Evolutionary conservation across 2,329 filamentous ascomycete species (phyloP).

Genomic region (Metarhizium anisopliae): DNA sequence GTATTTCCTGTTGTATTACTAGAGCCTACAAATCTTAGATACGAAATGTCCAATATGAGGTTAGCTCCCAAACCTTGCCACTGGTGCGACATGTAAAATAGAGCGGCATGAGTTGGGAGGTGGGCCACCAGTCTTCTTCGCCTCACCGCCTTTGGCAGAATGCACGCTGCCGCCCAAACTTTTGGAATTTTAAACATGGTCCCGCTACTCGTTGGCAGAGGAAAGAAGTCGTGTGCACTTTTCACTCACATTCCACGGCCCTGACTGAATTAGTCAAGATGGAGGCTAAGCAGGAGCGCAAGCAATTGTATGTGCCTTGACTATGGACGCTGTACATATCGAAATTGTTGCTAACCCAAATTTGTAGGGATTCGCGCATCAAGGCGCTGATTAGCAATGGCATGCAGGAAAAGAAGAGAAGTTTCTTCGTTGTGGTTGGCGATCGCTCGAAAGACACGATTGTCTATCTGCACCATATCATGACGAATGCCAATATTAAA

Average conservation of each 20-base stretch:
- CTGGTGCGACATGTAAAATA: not conserved
- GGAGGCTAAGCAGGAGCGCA: constrained; percentile 45
- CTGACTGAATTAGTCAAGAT: constrained; percentile 9
- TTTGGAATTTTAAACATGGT: constrained; percentile 23
- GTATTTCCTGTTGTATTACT: not conserved
- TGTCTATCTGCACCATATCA: constrained; percentile 85
- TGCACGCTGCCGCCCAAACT: constrained; percentile 24
- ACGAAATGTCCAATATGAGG: not conserved
- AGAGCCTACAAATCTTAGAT: not conserved
- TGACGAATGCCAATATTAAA: constrained; percentile 82
- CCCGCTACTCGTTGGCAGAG: not conserved
- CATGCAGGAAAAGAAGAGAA: constrained; percentile 90
- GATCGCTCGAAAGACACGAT: constrained; percentile 92
- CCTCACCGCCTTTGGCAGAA: constrained; percentile 31
- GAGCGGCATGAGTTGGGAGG: not conserved
- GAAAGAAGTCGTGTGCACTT: not conserved
- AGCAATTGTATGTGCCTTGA: constrained; percentile 36
- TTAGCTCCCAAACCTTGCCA: not conserved
- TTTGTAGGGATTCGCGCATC: constrained; percentile 71
- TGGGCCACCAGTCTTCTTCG: too few relatives aligned
- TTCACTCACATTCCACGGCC: constrained; percentile 17
- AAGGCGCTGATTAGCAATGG: constrained; percentile 87
- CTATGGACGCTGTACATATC: not conserved
- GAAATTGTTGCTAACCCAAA: not conserved
- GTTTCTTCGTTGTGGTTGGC: constrained; percentile 95